These are phyloP conservation scores for Moesziomyces sp. DNA, from an alignment of 1,284 basidiomycete species.

Conservation along the genomic window DNA sequence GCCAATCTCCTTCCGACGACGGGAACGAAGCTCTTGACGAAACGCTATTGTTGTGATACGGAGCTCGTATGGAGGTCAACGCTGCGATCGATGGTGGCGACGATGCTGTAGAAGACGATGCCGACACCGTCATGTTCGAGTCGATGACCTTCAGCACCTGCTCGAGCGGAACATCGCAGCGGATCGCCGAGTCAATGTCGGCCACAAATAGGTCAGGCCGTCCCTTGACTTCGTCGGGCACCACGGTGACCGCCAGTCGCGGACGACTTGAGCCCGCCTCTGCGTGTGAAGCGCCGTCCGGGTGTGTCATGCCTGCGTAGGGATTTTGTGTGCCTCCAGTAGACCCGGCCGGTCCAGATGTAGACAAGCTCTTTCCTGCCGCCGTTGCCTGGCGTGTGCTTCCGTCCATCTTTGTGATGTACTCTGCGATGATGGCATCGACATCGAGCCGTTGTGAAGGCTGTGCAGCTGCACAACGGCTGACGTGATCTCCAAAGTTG, in stretches of 20 bases:
- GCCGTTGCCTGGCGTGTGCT: too few species aligned
- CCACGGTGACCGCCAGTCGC: background rate
- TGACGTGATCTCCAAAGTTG: slow-evolving; percentile 34
- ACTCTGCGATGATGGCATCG: background rate
- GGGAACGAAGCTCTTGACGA: slow-evolving; percentile 9
- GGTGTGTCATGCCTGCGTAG: background rate
- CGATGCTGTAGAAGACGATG: slow-evolving; percentile 18
- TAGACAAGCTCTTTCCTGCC: too few species aligned
- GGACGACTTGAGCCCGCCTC: background rate
- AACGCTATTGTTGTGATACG: slow-evolving; percentile 5
- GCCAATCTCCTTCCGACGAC: slow-evolving; percentile 11
- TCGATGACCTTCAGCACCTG: slow-evolving; percentile 19
- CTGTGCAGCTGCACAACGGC: slow-evolving; percentile 24
- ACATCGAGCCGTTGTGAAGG: background rate
- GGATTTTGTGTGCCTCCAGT: background rate
- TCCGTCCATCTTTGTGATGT: background rate
- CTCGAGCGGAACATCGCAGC: slow-evolving; percentile 30
- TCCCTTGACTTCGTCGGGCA: slow-evolving; percentile 19
- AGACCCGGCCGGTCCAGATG: too few species aligned
- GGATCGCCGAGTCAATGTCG: slow-evolving; percentile 15
- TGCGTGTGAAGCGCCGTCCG: background rate
- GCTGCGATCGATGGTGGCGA: slow-evolving; percentile 9
- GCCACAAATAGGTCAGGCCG: slow-evolving; percentile 17
- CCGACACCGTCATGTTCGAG: slow-evolving; percentile 12
- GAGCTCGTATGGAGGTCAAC: background rate